Base-by-base conservation (phyloP, 805 yeast species). In the Tetrapisispora taiwanensis region DNA sequence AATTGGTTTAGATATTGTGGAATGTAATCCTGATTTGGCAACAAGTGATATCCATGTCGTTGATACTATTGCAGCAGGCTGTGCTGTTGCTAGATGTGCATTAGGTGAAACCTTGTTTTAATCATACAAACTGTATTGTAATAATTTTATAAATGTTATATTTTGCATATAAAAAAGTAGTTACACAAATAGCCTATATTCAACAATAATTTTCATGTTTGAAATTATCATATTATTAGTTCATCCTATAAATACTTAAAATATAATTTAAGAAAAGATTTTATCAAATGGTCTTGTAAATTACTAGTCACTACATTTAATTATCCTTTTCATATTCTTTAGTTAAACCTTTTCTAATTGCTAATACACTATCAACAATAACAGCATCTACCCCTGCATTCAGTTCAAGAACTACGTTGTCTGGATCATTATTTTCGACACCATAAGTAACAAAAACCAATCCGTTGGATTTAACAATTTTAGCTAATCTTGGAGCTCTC, bases 321-420 rank as follows among this genome's bases (percentile, higher is more conserved):
- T 8, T 22, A 22, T 22, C 26, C 8, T 22, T 22, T 22, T 22
- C 38, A 15, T 36, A 26, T 33, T 18, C 33, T 22, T 30, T 41
- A 13, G 76, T 75, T 48, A 89, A 70, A 7, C 85, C 95, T 54
- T 82, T 82, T 58, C 95, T 73, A n/a, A 89, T 94, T 0, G 95
- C 96, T 56, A 89, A 70, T 1, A 90, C 97, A 44, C 86, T 81
- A 64, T 90, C 97, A 3, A 86, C 97, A 65, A 90, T 90, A n/a
- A 90, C 97, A 0, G 98, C 98, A 70, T 90, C 97, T 12, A 90
- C 95, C 8, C 97, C 97, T 3, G 94, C 89, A 50, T 78, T 79
- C 81, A 90, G 81, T 63, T 90, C 96, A 46, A 84, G 68, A 52
- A 78, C 79, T 26, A 95, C 88, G 48, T 79, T 79, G 46, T 77